phyloP scores from a whole-genome alignment of 1,284 basidiomycete species.

The Phenoliferia sp. region DNA sequence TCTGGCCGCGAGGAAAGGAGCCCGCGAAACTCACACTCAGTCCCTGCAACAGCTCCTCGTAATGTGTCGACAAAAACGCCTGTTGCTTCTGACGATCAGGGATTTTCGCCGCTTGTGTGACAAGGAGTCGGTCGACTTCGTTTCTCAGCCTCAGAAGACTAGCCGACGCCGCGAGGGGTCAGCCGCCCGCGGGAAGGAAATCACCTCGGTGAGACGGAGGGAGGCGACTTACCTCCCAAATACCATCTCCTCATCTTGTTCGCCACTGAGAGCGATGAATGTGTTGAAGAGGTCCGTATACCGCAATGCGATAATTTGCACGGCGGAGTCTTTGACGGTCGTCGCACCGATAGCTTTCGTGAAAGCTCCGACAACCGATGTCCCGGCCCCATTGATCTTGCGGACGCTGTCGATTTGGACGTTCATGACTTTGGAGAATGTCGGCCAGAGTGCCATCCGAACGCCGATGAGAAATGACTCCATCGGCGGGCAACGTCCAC shows the following conservation, averaged over 20 bases:
- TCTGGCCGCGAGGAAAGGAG: neutral
- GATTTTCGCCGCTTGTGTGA: slow-evolving; percentile 63
- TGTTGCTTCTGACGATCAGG: slow-evolving; percentile 59
- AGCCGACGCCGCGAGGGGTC: slow-evolving; percentile 4
- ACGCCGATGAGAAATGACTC: slow-evolving; percentile 72
- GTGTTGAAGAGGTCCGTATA: slow-evolving; percentile 75
- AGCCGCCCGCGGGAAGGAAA: neutral
- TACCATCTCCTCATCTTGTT: slow-evolving; percentile 75
- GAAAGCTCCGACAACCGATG: slow-evolving; percentile 47
- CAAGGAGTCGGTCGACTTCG: slow-evolving; percentile 75
- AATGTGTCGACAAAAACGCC: slow-evolving; percentile 65
- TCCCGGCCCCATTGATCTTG: slow-evolving; percentile 57
- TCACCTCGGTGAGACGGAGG: too few species aligned
- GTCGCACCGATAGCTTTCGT: slow-evolving; percentile 54
- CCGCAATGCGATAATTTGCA: slow-evolving; percentile 55
- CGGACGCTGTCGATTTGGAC: slow-evolving; percentile 73
- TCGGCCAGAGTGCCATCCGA: slow-evolving; percentile 80
- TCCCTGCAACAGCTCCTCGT: slow-evolving; percentile 68
- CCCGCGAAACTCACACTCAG: slow-evolving; percentile 57
- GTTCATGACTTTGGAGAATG: slow-evolving; percentile 83
- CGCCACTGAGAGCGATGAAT: slow-evolving; percentile 52
- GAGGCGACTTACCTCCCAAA: slow-evolving; percentile 69
- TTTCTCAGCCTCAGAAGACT: slow-evolving; percentile 80
- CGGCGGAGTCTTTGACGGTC: slow-evolving; percentile 55
- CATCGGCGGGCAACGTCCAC: slow-evolving; percentile 58